Evolutionary conservation across 2,329 filamentous ascomycete species (phyloP).

Genomic region (Pseudogymnoascus sp.): DNA sequence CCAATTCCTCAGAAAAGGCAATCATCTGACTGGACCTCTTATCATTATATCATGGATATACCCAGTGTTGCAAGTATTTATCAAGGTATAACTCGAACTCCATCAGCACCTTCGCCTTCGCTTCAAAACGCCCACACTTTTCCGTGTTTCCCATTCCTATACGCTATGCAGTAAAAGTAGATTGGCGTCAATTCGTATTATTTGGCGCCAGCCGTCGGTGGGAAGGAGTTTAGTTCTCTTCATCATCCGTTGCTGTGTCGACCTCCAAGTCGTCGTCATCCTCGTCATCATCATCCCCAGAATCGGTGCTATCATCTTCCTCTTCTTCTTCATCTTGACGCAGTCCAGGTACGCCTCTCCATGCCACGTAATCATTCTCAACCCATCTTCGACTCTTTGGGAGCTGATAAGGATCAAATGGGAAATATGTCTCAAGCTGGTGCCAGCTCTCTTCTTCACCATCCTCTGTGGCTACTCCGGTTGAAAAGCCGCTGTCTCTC

Average conservation of each 20-base stretch:
- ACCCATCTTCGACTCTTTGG: constrained; percentile 85
- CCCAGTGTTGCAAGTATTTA: background rate
- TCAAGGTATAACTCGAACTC: constrained; percentile 6
- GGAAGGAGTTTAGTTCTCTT: background rate
- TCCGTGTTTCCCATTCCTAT: constrained; percentile 2
- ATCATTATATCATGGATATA: constrained; percentile 2
- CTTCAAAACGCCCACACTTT: constrained; percentile 7
- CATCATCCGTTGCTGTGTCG: constrained; percentile 7
- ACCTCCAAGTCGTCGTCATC: background rate
- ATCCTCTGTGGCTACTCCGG: constrained; percentile 39
- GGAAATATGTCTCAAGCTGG: constrained; percentile 90
- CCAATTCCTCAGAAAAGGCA: background rate
- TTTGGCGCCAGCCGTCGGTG: background rate
- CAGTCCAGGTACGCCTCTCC: constrained; percentile 67
- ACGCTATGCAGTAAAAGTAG: constrained; percentile 7
- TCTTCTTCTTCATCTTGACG: constrained; percentile 50
- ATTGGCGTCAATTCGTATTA: background rate
- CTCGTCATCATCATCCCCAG: background rate
- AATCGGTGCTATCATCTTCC: constrained; percentile 46
- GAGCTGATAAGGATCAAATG: constrained; percentile 92
- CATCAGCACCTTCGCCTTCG: background rate
- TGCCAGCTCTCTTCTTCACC: constrained; percentile 62
- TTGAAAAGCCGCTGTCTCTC: constrained; percentile 46
- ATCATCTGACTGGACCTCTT: background rate
- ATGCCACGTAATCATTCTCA: constrained; percentile 73